Base-by-base conservation (phyloP, 805 yeast species). In the Saccharomycopsis fermentans region DNA sequence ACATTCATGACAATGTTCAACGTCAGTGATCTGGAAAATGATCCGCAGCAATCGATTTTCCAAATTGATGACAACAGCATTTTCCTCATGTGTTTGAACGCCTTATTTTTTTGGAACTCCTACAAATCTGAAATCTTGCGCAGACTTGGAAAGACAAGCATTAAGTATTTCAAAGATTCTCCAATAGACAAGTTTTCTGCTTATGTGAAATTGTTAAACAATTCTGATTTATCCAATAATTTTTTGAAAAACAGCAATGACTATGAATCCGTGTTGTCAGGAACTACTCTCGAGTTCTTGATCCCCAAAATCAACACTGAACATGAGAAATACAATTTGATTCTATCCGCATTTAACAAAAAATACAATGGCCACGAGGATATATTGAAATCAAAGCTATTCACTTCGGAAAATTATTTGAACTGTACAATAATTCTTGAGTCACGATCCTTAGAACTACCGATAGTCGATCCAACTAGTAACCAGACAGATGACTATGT, bases 371-470 rank as follows among this genome's bases (percentile, higher is more conserved):
- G 24, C 21, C 29, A 19, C 16, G 27, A 48, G 24, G n/a, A 19
- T 9, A n/a, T 43, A 12, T 43, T 43, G 29, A 21, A 21, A 24
- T 43, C 50, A 21, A 43, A 43, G 6, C 35, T 55, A 9, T 35
- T 55, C 9, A 36, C 32, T 6, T 19, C 19, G 39, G 24, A 32
- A 21, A 35, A 29, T 8, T 55, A 43, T 27, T 47, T 47, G 24
- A 47, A 55, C 16, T 32, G 34, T 3, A 14, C 50, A 21, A 19
- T 54, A 3, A 29, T 36, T 26, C 37, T 40, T n/a, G 51, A 55
- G 27, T 55, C 58, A 4, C 48, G 58, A 50, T 47, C 54, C 5
- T 36, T 55, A 16, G 58, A 47, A 24, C 36, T 55, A 14, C 58
- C 58, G 24, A 43, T n/a, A 21, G n/a, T 51, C 16, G 36, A 40